Conservation (phyloP, 23 red algal species). For the Gracilaria domingensis region DNA sequence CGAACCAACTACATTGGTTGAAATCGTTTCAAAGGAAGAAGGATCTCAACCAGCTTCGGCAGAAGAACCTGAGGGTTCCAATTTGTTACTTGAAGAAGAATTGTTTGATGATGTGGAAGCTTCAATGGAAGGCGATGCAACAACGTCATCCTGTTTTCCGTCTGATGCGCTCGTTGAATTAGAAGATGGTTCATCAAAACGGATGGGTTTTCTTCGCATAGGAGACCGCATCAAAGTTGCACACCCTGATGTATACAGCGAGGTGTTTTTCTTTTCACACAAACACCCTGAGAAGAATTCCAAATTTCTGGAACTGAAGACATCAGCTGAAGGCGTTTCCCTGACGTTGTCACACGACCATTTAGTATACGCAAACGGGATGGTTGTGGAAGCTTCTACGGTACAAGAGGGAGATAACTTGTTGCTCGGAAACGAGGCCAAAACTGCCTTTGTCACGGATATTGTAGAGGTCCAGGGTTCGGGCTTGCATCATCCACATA, state of each 20-base stretch:
- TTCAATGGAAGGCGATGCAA: neutral
- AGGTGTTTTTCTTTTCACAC: constrained; percentile 75
- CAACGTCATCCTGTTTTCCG: constrained; percentile 60
- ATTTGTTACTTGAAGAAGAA: neutral
- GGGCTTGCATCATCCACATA: constrained; percentile 85
- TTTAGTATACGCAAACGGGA: constrained; percentile 67
- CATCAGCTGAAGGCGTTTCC: constrained; percentile 25
- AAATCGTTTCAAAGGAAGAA: neutral
- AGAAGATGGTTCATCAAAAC: constrained; percentile 28
- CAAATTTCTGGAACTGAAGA: constrained; percentile 25
- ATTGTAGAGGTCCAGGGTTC: neutral
- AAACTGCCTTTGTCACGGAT: neutral
- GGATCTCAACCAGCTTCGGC: neutral
- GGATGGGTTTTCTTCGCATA: constrained; percentile 56
- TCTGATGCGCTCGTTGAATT: constrained; percentile 66
- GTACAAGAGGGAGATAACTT: constrained; percentile 57
- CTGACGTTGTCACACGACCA: constrained; percentile 65
- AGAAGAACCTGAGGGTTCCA: neutral
- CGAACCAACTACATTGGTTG: neutral
- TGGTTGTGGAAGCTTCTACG: neutral
- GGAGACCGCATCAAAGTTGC: constrained; percentile 76
- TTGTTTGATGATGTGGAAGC: neutral
- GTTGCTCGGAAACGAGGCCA: neutral
- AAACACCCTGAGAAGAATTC: neutral
- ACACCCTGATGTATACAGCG: constrained; percentile 40